Evolutionary conservation across 306 rosid species (phyloP).

Genomic region (Vigna unguiculata): DNA sequence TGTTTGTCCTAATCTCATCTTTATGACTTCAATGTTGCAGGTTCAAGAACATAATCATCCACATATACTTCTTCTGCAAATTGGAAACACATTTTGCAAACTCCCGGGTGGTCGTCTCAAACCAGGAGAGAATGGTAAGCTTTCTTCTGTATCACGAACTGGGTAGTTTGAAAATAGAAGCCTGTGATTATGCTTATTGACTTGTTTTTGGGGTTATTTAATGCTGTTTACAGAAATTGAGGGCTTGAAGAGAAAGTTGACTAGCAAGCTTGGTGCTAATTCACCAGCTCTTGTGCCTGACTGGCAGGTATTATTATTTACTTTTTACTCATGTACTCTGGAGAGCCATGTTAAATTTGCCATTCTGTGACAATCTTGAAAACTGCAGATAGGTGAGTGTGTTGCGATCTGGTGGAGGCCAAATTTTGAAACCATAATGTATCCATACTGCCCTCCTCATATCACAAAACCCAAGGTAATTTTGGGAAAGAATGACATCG

Average conservation of each 20-base stretch:
- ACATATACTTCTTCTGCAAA: conserved; percentile 96
- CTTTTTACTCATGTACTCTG: conserved; percentile 11
- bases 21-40: conserved; percentile 52
- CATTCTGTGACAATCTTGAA: background rate
- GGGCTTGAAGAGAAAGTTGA: conserved; percentile 93
- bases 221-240: conserved; percentile 68
- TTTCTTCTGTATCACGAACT: conserved; percentile 21
- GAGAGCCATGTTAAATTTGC: conserved; percentile 8
- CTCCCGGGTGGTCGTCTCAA: conserved; percentile 99
- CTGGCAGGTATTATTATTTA: conserved; percentile 74
- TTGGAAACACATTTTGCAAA: conserved; percentile 97
- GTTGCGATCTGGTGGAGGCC: conserved; percentile 99
- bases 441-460: conserved; percentile 99
- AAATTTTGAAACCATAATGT: conserved; percentile 97
- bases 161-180: conserved; percentile 9
- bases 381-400: conserved; percentile 92
- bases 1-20: conserved; percentile 26
- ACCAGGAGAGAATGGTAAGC: conserved; percentile 96
- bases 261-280: conserved; percentile 98
- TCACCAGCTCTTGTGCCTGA: conserved; percentile 82
- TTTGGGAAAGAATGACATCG: conserved; percentile 3
- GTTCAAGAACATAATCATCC: conserved; percentile 99
- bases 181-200: conserved; percentile 24
- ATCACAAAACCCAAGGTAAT: conserved; percentile 95
- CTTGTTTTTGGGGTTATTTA: conserved; percentile 18